Evolutionary conservation across 2,329 filamentous ascomycete species (phyloP), one percentile per base, ranked within the genome.

Genomic region (Stromatinia cepivora): DNA sequence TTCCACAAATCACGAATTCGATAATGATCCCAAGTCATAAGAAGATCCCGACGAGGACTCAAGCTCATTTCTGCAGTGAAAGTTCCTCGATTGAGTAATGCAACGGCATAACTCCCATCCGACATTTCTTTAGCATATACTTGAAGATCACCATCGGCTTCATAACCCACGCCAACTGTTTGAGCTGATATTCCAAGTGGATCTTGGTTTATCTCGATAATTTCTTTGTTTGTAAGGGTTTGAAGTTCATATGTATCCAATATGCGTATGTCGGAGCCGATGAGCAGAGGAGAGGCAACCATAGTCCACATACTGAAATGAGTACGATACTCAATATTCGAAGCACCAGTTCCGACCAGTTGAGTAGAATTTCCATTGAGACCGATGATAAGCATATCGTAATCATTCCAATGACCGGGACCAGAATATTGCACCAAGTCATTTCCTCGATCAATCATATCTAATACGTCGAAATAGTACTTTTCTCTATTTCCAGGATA

Each of bases 351-450:
- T 0, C 72, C 79, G 80, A 85, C 85, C 66, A 86, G 84, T 15
- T 80, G 79, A 7, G 36, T 46, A 9, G 69, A 72, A 22, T 75
- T 71, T 1, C 70, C 72, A 36, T 75, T 70, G 9, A 75, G 61
- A 8, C 75, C 75, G 10, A 76, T 68, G 22, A 76, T 75, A 3
- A 76, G 68, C 73, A 75, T 75, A 58, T 76, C 75, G 34, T 72
- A 71, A 71, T 87, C 84, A 6, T 82, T 82, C 72, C 83, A 82
- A 15, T 83, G 82, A 77, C 82, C 85, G 71, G 86, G 86, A 45
- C 81, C 77, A 39, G 79, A 80, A 6, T 78, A 76, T 67, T 84
- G 79, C 70, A 81, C 76, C 63, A 80, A 74, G 73, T 85, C 84
- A 39, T 79, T 80, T n/a, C 83, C 84, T 45, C 83, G 79, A 74